These are phyloP conservation scores for Rhizoctonia solani DNA, from an alignment of 1,284 basidiomycete genomes.

Conservation along the genomic window DNA sequence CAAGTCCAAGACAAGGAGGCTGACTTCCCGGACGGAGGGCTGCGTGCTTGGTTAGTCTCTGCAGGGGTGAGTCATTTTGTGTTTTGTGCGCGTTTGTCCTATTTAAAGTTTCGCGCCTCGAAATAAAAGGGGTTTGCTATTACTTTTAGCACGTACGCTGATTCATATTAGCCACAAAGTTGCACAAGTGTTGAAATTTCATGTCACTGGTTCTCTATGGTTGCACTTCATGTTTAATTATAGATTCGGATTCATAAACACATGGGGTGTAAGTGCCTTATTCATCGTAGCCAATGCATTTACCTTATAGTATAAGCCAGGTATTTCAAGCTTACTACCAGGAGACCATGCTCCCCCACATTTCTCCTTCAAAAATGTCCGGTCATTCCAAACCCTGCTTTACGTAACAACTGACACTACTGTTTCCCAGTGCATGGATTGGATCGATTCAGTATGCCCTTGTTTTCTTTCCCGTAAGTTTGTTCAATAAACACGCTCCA, in stretches of 20 bases:
- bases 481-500: conserved; percentile 52
- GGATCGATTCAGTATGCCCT: conserved; percentile 62
- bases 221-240: no score
- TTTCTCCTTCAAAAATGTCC: conserved; percentile 60
- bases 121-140: conserved; percentile 26
- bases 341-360: conserved; percentile 48
- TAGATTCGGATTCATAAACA: conserved; percentile 49
- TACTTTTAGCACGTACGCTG: conserved; percentile 34
- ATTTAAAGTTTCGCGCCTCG: conserved; percentile 2
- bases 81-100: neutral
- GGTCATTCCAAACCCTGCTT: conserved; percentile 41
- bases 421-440: conserved; percentile 68
- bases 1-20: no score
- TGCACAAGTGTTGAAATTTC: neutral
- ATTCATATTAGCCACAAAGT: neutral
- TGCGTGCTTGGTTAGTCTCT: conserved; percentile 34
- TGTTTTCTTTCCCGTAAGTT: conserved; percentile 37
- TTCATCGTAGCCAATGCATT: neutral
- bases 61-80: conserved; percentile 33
- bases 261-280: conserved; percentile 51
- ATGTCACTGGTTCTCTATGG: conserved; percentile 35
- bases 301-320: neutral
- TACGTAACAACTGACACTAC: neutral
- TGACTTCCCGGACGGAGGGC: conserved; percentile 35
- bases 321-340: conserved; percentile 62